A percentile compares a stretch with the other conserved stretches of the same genome.
Conservation (phyloP, 108 stramenopile genomes). For the Mayamaea pseudoterrestris region DNA sequence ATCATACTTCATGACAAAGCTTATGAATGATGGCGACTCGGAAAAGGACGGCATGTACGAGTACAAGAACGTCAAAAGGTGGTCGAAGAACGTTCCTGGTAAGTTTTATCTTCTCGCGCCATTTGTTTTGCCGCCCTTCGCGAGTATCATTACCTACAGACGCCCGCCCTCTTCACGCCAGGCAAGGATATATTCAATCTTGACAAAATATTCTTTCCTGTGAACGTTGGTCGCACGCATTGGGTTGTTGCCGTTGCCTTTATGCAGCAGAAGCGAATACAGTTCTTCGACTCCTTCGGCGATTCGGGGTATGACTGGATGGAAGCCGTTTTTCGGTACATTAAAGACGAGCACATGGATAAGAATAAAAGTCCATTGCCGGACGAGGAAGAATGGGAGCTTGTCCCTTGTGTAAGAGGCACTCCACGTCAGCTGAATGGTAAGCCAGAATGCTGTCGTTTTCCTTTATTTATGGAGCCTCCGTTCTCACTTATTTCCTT, state of each 20-base stretch:
- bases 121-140: neutral
- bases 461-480: neutral
- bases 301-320: constrained; percentile 38
- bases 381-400: constrained; percentile 54
- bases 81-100: constrained; percentile 79
- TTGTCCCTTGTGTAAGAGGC: constrained; percentile 37
- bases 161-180: neutral
- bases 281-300: constrained; percentile 73
- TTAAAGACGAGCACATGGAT: constrained; percentile 76
- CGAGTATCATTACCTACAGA: neutral
- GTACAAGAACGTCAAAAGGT: constrained; percentile 84
- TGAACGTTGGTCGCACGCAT: constrained; percentile 81
- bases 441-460: constrained; percentile 30
- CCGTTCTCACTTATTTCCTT: neutral
- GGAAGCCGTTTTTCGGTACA: constrained; percentile 51
- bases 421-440: constrained; percentile 80
- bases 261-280: constrained; percentile 76
- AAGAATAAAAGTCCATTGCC: constrained; percentile 56
- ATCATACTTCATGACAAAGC: constrained; percentile 90
- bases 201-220: constrained; percentile 86
- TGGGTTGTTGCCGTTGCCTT: constrained; percentile 89
- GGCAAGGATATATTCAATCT: constrained; percentile 85
- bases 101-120: neutral
- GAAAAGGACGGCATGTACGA: constrained; percentile 66
- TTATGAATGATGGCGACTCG: constrained; percentile 61